Base-by-base conservation (phyloP, 1,284 basidiomycete genomes). In the Austroboletus olivaceoglutinosus region DNA sequence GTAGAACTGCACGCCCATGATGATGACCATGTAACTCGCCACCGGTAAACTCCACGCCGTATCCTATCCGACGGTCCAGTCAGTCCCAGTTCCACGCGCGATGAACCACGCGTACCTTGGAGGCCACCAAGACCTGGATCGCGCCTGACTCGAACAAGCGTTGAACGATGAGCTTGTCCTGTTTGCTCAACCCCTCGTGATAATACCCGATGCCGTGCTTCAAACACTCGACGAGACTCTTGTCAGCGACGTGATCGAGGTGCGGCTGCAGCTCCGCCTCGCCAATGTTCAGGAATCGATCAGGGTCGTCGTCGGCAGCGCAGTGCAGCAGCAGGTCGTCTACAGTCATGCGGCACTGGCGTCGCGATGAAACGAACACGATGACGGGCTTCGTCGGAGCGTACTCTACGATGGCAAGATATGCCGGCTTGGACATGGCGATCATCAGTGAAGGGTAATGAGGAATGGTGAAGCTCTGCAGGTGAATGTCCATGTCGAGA, bases 361-460 rank as follows among this genome's bases (percentile, higher is more conserved):
- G 89, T 36, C 96, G 81, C 18, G 92, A 94, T 0, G 95, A 91
- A 1, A 99, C 95, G 60, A 99, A 99, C 53, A 91, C 76, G 57
- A 99, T 89, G 54, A 93, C 91, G 0, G 95, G 94, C 60, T 92
- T 91, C 9, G 82, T 81, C 0, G 86, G 80, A 0, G 96, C 87
- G 63, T 96, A 86, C 67, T 99, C 96, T 38, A 88, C 76, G 58
- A 98, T 92, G 25, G 95, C 86, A 15, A 99, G 82, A 67, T 98
- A 99, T 0, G 95, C 92, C 0, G 96, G 97, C 69, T 99, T 99
- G 23, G 95, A 96, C 97, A 99, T 99, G 30, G 94, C 84, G 52
- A 99, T 91, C 96, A 99, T 99, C 48, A 99, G 76, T 0, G 93
- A 97, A 0, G 97, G 95, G 84, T 97, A 98, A 65, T 99, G 97